Conservation (phyloP, 257 asterid species). For the Datura wrightii region DNA sequence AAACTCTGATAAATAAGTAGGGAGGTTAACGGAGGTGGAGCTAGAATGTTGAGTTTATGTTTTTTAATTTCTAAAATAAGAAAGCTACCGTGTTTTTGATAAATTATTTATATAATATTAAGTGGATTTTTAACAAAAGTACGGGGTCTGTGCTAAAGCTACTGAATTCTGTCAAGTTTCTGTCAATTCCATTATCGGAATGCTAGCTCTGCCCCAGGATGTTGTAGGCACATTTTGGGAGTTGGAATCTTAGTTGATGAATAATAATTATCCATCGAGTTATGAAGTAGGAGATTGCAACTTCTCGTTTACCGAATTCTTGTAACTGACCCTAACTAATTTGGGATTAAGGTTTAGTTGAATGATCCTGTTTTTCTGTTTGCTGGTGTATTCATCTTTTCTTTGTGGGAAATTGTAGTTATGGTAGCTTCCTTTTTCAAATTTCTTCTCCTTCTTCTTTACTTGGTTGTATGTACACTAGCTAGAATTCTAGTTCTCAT, state of each 20-base stretch:
- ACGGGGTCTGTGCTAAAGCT: background rate
- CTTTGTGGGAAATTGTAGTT: background rate
- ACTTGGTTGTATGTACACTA: background rate
- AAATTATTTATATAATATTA: background rate
- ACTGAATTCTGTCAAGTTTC: background rate
- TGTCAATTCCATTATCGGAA: background rate
- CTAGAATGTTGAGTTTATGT: background rate
- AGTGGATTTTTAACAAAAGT: background rate
- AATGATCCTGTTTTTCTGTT: background rate
- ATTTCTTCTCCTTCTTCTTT: background rate
- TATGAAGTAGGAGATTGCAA: background rate
- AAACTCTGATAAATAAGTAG: background rate
- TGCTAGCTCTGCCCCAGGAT: background rate
- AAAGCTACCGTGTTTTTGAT: background rate
- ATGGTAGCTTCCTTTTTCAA: background rate
- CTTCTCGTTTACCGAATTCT: background rate
- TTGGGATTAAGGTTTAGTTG: background rate
- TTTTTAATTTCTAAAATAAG: background rate
- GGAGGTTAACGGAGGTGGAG: background rate
- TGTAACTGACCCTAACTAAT: background rate
- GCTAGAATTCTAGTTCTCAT: background rate
- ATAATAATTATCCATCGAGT: background rate
- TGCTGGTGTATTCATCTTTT: background rate
- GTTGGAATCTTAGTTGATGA: background rate
- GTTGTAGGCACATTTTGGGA: background rate